A percentile compares a stretch with the other conserved stretches of the same genome.
Conservation (phyloP, 108 stramenopile genomes). For the Nitzschia inconspicua region DNA sequence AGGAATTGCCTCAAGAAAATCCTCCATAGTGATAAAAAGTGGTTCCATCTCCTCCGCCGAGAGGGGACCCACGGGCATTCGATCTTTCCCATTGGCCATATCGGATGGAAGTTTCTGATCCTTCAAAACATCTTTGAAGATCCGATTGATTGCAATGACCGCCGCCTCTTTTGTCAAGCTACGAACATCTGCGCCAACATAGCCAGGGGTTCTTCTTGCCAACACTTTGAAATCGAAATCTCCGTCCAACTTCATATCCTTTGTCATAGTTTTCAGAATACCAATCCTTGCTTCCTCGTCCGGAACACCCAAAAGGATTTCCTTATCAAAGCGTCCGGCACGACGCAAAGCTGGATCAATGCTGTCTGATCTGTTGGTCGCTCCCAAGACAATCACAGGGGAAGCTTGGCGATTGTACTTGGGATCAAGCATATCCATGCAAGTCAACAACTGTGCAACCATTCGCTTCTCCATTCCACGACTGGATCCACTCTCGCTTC, state of each 20-base stretch:
- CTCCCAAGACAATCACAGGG: conserved; percentile 94
- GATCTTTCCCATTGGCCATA: not conserved
- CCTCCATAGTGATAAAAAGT: conserved; percentile 87
- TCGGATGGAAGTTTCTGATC: conserved; percentile 31
- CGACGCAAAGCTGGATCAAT: conserved; percentile 94
- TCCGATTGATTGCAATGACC: conserved; percentile 93
- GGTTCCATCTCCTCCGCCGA: conserved; percentile 75
- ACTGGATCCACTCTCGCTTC: conserved; percentile 70
- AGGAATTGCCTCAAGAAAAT: conserved; percentile 91
- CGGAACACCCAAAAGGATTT: conserved; percentile 94
- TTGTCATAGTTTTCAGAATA: conserved; percentile 86
- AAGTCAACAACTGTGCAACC: conserved; percentile 94
- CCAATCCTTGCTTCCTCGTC: conserved; percentile 87
- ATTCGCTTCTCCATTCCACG: conserved; percentile 97
- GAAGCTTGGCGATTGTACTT: conserved; percentile 54
- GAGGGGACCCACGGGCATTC: conserved; percentile 47
- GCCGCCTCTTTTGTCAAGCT: conserved; percentile 97
- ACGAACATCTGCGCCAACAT: conserved; percentile 96
- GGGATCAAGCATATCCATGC: conserved; percentile 85
- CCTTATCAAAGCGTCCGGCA: conserved; percentile 97
- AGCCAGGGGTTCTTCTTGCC: conserved; percentile 93
- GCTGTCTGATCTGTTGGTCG: conserved; percentile 95
- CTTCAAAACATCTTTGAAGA: conserved; percentile 61
- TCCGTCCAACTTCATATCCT: conserved; percentile 78
- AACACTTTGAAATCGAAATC: conserved; percentile 81